Base-by-base conservation (phyloP, 2,329 filamentous ascomycete species). In the Gnomoniopsis sp. region DNA sequence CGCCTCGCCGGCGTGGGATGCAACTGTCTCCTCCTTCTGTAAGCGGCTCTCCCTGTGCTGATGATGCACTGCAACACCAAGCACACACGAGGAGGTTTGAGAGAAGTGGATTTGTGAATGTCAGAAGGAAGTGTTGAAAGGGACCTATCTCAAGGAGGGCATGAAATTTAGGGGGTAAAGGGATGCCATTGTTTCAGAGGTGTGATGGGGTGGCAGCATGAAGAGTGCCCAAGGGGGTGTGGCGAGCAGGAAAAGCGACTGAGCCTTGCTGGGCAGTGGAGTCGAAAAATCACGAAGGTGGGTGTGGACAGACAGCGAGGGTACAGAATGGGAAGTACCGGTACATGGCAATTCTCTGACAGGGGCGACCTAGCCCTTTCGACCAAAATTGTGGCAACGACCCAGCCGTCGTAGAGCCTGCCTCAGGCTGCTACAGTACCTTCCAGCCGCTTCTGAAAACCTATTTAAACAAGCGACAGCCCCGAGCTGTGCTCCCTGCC, bases 401-500 rank as follows among this genome's bases (percentile, higher is more conserved):
- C 26, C 26, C 26, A 76, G 19, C 56, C 59, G 50, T 49, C 53
- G 43, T 54, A 58, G 68, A 57, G 51, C 50, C 54, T 72, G 72
- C 71, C 69, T 69, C 66, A 70, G 68, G 66, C 66, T 67, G 68
- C 68, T 65, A 64, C 62, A 30, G 26, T 30, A 30, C 26, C 8
- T 30, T 30, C 26, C 26, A 30, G 26, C 26, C 26, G 8, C 4
- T 30, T 30, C 14, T 47, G 57, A 46, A 50, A 34, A 12, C 47
- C 46, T 59, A 53, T 55, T 53, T 55, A 55, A 59, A 59, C 52
- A 55, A 53, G 46, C 51, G 47, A 48, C 52, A 79, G 80, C 81
- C 74, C 79, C 81, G 76, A 73, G 2, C 44, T 47, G 44, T 21
- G 44, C 19, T 19, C 44, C 76, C 74, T 76, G 68, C 71, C 70